These are phyloP conservation scores for Penicillium griseofulvum DNA, from an alignment of 2,329 filamentous ascomycete genomes.

Conservation along the genomic window DNA sequence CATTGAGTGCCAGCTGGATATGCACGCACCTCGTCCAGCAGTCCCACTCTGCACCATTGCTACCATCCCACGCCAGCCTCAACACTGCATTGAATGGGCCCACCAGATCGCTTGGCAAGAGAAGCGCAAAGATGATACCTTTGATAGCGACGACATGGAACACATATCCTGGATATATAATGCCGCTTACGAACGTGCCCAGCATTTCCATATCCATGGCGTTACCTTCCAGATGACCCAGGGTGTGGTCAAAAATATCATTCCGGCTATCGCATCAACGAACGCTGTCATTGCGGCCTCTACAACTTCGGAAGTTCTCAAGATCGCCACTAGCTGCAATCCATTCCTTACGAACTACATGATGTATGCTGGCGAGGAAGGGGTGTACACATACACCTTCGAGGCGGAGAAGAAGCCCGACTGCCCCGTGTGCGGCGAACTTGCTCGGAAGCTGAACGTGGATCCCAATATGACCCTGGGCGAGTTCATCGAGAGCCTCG, in stretches of 20 bases:
- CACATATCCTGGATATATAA: constrained; percentile 97
- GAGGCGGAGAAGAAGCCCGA: constrained; percentile 91
- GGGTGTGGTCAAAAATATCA: constrained; percentile 98
- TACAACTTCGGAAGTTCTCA: constrained; percentile 96
- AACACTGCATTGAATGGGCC: constrained; percentile 98
- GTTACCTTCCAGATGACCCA: constrained; percentile 96
- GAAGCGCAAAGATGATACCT: constrained; percentile 73
- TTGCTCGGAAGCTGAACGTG: constrained; percentile 71
- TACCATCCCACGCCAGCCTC: constrained; percentile 91
- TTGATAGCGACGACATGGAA: constrained; percentile 94
- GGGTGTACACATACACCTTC: constrained; percentile 97
- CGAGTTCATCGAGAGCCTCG: constrained; percentile 81
- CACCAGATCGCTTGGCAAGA: constrained; percentile 97
- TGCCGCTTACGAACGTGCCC: constrained; percentile 74
- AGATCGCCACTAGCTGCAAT: constrained; percentile 80
- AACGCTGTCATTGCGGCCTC: constrained; percentile 95
- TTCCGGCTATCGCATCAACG: constrained; percentile 94
- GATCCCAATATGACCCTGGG: constrained; percentile 70
- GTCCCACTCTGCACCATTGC: constrained; percentile 95
- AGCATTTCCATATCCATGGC: constrained; percentile 85
- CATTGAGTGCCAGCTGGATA: constrained; percentile 97
- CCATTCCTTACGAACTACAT: constrained; percentile 91
- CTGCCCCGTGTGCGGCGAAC: constrained; percentile 87
- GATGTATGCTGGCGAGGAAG: constrained; percentile 97
- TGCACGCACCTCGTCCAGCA: constrained; percentile 96